A percentile compares a stretch with the other conserved stretches of the same genome.
Evolutionary conservation across 2,329 filamentous ascomycete genomes (phyloP).

Genomic region (Sporothrix mexicana): DNA sequence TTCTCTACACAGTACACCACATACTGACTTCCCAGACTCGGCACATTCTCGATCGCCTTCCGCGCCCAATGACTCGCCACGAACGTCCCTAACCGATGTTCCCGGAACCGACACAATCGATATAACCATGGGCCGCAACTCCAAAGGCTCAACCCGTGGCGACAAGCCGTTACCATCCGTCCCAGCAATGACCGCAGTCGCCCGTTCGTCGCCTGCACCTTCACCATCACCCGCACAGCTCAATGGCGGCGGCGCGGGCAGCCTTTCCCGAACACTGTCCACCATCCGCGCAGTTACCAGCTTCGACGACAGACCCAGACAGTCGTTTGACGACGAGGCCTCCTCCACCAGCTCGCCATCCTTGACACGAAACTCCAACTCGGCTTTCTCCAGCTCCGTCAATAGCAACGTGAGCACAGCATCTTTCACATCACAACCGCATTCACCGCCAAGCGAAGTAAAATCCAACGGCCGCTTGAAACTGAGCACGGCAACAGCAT

Average conservation of each 20-base stretch:
- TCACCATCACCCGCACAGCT: slow-evolving; percentile 35
- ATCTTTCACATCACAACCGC: slow-evolving; percentile 49
- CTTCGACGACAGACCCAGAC: slow-evolving; percentile 52
- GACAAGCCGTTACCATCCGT: slow-evolving; percentile 40
- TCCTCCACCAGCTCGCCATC: slow-evolving; percentile 49
- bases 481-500: slow-evolving; percentile 38
- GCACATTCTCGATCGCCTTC: slow-evolving; percentile 32
- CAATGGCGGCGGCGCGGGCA: slow-evolving; percentile 34
- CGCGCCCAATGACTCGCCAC: slow-evolving; percentile 40
- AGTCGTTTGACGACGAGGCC: slow-evolving; percentile 52
- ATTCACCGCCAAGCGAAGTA: slow-evolving; percentile 40
- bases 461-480: slow-evolving; percentile 48
- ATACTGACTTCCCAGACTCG: slow-evolving; percentile 27
- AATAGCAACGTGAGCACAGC: slow-evolving; percentile 59
- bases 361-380: slow-evolving; percentile 47
- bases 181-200: slow-evolving; percentile 30
- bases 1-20: background rate
- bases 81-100: slow-evolving; percentile 47
- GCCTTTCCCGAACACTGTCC: slow-evolving; percentile 47
- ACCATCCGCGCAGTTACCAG: slow-evolving; percentile 65
- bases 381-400: slow-evolving; percentile 61
- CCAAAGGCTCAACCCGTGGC: slow-evolving; percentile 34
- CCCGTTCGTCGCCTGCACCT: slow-evolving; percentile 25
- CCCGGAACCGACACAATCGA: slow-evolving; percentile 49
- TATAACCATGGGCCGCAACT: slow-evolving; percentile 47